These are phyloP conservation scores for Austroboletus niveus DNA, from an alignment of 1,284 basidiomycete species.

Conservation along the genomic window DNA sequence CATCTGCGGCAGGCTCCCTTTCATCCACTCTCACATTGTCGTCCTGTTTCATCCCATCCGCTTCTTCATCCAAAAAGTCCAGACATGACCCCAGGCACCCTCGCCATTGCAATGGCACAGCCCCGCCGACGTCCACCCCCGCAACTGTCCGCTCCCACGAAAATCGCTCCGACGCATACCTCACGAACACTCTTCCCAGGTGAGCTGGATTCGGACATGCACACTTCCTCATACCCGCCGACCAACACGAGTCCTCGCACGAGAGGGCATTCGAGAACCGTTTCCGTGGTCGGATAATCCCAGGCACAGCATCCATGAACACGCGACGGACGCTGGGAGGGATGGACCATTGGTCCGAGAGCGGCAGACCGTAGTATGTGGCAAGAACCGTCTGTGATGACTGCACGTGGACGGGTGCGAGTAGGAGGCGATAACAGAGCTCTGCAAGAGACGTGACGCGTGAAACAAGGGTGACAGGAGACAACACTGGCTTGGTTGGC, in stretches of 20 bases:
- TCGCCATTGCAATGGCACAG: slow-evolving; percentile 66
- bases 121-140: slow-evolving; percentile 48
- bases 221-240: slow-evolving; percentile 21
- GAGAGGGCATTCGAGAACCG: slow-evolving; percentile 9
- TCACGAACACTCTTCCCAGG: slow-evolving; percentile 45
- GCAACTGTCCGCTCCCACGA: slow-evolving; percentile 63
- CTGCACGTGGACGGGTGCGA: slow-evolving; percentile 30
- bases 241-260: not conserved
- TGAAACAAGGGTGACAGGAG: slow-evolving; percentile 23
- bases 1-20: not conserved
- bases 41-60: not conserved
- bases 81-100: slow-evolving; percentile 65
- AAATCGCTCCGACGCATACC: slow-evolving; percentile 58
- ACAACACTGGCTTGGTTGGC: slow-evolving; percentile 24
- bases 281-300: slow-evolving; percentile 22
- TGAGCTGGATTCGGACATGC: slow-evolving; percentile 57
- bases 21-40: not conserved
- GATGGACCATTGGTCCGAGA: slow-evolving; percentile 33
- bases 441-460: slow-evolving; percentile 49
- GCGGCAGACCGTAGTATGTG: slow-evolving; percentile 34
- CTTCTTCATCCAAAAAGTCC: slow-evolving; percentile 45
- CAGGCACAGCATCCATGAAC: slow-evolving; percentile 40
- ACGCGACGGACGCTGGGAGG: slow-evolving; percentile 26
- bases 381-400: slow-evolving; percentile 31
- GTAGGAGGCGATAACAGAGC: slow-evolving; percentile 46